phyloP scores from a whole-genome alignment of 352 stramenopile species.

The Phytophthora agathidicida region DNA sequence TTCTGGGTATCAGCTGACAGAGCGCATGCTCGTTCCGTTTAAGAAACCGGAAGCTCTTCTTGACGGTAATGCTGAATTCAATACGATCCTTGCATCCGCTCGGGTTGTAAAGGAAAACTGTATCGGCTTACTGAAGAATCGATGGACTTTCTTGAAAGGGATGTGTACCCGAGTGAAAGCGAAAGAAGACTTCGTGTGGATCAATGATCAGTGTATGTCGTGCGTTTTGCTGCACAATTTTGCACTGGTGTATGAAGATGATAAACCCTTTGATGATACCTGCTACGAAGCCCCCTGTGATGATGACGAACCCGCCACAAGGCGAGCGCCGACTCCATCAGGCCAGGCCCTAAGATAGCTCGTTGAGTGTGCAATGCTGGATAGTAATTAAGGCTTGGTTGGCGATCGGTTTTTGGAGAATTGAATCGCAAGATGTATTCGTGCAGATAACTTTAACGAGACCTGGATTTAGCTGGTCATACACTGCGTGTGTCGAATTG shows the following conservation, averaged over 20 bases:
- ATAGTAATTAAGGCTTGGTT: too few species aligned
- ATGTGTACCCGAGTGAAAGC: conserved; percentile 2
- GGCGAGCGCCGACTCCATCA: too few species aligned
- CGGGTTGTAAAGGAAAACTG: conserved; percentile 16
- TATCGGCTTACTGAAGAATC: conserved; percentile 8
- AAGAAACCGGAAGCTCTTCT: background rate
- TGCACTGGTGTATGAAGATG: background rate
- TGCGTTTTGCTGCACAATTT: conserved; percentile 10
- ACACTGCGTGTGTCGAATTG: too few species aligned
- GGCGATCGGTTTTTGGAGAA: too few species aligned
- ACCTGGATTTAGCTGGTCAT: too few species aligned
- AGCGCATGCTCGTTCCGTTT: background rate
- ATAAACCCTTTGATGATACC: too few species aligned
- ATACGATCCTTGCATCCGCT: background rate
- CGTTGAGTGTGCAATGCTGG: too few species aligned
- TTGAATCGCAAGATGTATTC: too few species aligned
- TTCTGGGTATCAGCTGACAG: background rate
- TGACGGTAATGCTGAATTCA: background rate
- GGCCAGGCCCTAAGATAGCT: too few species aligned
- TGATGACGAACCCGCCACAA: too few species aligned
- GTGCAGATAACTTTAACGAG: too few species aligned
- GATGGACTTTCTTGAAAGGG: conserved; percentile 2
- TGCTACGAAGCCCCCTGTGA: too few species aligned
- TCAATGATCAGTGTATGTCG: conserved; percentile 5
- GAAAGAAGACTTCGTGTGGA: background rate